Conservation (phyloP, 2,329 filamentous ascomycete genomes). For the Fusarium sp. region DNA sequence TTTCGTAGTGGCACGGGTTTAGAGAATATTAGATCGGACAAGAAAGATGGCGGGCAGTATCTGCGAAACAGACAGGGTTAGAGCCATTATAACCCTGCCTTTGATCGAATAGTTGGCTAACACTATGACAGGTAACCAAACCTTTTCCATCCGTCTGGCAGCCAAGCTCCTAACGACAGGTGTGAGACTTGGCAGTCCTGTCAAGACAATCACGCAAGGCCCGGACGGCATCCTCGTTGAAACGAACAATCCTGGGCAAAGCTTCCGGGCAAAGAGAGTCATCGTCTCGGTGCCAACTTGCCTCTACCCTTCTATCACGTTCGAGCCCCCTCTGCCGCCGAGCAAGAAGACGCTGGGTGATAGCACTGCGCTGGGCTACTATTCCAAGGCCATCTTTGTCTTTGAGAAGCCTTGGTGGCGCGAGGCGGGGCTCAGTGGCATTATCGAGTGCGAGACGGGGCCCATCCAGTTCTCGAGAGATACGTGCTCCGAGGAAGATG, state of each 20-base stretch:
- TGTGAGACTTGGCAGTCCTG: constrained; percentile 32
- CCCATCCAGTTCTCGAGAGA: constrained; percentile 48
- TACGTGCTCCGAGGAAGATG: constrained; percentile 37
- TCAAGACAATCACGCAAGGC: constrained; percentile 30
- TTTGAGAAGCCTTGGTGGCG: constrained; percentile 61
- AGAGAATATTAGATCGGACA: constrained; percentile 35
- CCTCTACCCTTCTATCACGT: constrained; percentile 37
- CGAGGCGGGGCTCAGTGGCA: constrained; percentile 53
- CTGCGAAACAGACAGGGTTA: constrained; percentile 41
- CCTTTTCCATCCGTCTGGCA: constrained; percentile 27
- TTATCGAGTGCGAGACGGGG: constrained; percentile 51
- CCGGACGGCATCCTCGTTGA: constrained; percentile 23
- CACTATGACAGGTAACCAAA: constrained; percentile 22
- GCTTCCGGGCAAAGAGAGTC: constrained; percentile 38
- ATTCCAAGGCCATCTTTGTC: constrained; percentile 53
- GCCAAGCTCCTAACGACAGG: constrained; percentile 22
- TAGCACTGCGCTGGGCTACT: constrained; percentile 49
- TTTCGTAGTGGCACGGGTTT: constrained; percentile 36
- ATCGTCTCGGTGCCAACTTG: constrained; percentile 45
- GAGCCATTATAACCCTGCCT: background rate
- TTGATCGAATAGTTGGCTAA: background rate
- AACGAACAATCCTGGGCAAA: constrained; percentile 17
- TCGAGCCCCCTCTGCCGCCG: constrained; percentile 46
- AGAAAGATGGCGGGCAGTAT: constrained; percentile 38
- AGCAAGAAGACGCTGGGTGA: constrained; percentile 45